phyloP scores from a whole-genome alignment of 345 rosid species.

The Isatis tinctoria region DNA sequence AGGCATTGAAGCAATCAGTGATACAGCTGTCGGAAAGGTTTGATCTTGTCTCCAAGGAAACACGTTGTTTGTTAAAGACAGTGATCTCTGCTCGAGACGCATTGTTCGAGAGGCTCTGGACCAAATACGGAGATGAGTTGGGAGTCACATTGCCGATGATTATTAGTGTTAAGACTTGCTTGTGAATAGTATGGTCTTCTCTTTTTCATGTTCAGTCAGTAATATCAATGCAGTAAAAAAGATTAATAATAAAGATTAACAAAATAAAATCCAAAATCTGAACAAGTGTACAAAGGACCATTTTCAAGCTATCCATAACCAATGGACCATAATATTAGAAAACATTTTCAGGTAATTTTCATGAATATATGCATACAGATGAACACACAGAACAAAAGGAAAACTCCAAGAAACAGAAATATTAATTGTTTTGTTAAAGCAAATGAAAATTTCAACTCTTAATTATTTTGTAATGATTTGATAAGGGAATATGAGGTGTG shows the following conservation, averaged over 20 bases:
- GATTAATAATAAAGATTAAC: background rate
- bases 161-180: background rate
- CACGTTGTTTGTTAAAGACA: conserved; percentile 53
- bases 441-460: background rate
- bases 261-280: background rate
- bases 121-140: conserved; percentile 24
- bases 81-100: conserved; percentile 68
- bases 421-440: background rate
- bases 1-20: conserved; percentile 35
- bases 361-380: no score
- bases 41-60: conserved; percentile 54
- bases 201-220: background rate
- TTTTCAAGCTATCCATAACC: background rate
- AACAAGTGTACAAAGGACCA: background rate
- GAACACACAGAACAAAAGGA: no score
- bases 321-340: background rate
- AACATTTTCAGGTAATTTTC: no score
- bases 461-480: background rate
- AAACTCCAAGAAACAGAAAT: no score
- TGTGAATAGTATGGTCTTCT: conserved; percentile 6
- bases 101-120: conserved; percentile 61
- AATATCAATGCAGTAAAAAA: background rate
- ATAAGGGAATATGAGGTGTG: background rate
- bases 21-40: conserved; percentile 55
- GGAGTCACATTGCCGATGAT: conserved; percentile 10